Conservation (phyloP, 306 rosid genomes). For the cucumber (Cucumis sativus) region DNA sequence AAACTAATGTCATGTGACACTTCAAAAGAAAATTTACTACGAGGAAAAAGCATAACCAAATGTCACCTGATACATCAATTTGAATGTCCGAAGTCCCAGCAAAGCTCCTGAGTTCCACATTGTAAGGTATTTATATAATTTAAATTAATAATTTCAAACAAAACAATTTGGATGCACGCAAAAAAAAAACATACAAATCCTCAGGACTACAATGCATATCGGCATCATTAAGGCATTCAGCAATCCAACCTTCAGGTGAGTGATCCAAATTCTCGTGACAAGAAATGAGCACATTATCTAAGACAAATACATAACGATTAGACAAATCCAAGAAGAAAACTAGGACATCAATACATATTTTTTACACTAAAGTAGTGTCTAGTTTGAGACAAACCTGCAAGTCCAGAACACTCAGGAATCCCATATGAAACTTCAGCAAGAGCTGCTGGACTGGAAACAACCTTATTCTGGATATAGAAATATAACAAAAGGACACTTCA, state of each 20-base stretch:
- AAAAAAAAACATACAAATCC: constrained; percentile 52
- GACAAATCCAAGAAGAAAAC: constrained; percentile 5
- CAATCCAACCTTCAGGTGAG: constrained; percentile 66
- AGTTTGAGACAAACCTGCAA: constrained; percentile 39
- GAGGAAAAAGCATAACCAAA: background rate
- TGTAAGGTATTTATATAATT: constrained; percentile 23
- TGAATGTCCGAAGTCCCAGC: constrained; percentile 39
- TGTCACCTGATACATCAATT: constrained; percentile 49
- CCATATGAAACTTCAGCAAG: constrained; percentile 33
- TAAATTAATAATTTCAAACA: background rate
- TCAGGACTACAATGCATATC: constrained; percentile 49
- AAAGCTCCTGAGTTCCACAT: constrained; percentile 39
- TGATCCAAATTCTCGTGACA: constrained; percentile 40
- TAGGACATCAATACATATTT: background rate
- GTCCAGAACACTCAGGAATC: constrained; percentile 31
- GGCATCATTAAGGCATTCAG: constrained; percentile 57
- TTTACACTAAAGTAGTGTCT: background rate
- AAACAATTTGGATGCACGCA: constrained; percentile 5
- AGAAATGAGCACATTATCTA: constrained; percentile 41
- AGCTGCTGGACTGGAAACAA: constrained; percentile 24
- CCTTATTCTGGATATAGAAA: constrained; percentile 33
- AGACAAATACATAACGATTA: constrained; percentile 11
- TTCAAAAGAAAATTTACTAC: background rate
- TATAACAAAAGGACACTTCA: constrained; percentile 7
- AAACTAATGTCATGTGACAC: background rate